Evolutionary conservation across 2,329 filamentous ascomycete species (phyloP), one percentile per base, ranked within the genome.

Genomic region (Trichoderma pleuroti): DNA sequence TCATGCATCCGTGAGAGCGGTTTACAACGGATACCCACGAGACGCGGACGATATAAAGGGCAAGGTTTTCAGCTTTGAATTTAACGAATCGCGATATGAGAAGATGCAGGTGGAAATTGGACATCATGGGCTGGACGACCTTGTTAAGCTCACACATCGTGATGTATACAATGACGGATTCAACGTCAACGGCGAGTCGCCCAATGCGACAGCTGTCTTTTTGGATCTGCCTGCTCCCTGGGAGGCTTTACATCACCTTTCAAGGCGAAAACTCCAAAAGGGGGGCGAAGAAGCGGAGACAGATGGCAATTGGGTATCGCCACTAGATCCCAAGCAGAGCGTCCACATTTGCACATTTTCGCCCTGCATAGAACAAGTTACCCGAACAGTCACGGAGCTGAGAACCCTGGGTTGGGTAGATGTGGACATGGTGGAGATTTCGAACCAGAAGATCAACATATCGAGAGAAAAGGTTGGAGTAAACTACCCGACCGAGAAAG

Each of bases 281-380:
- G 72, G 71, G 7, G 75, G 69, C 34, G 73, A 74, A 24, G 64
- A 74, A 21, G 74, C 67, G 21, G 75, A 78, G n/a, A 72, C 72
- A 18, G 70, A 75, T 61, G 61, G 73, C 28, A 74, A 70, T 49
- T 90, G 86, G 83, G 78, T 86, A 18, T 90, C 88, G 0, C 86
- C 88, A 0, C 85, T 98, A 12, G 91, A 96, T 74, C 90, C 93
- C 0, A 85, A 86, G n/a, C 86, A 88, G 54, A 87, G 91, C 6
- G 88, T 91, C 1, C 87, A 96, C 77, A 87, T 99, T 68, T 99
- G 96, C 83, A 97, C 94, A 0, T 99, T 99, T 82, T 97, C 92
- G 1, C 96, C 96, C 0, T 99, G 96, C 81, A 97, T 99, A 74
- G 96, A 99, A 81, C 96, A 99, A 83, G 95, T 97, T 26, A 93